phyloP scores from a whole-genome alignment of 768 basidiomycete genomes.

The Tricholomella constricta region DNA sequence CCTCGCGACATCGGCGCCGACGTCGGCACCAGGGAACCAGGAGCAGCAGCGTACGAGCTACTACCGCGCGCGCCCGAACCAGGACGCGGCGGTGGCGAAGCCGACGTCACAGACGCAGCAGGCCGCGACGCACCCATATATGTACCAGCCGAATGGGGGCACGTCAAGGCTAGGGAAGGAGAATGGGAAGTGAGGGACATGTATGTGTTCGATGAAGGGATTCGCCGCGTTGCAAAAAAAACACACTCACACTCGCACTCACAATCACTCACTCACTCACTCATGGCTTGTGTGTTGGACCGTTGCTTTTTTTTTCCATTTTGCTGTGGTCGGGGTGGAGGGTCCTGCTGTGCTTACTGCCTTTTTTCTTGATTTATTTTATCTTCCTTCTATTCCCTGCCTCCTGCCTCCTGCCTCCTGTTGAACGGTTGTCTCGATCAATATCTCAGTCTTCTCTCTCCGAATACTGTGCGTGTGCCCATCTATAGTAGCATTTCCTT shows the following conservation, averaged over 20 bases:
- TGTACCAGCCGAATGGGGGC: slow-evolving; percentile 47
- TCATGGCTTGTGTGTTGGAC: no score
- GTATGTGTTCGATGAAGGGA: neutral
- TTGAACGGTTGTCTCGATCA: neutral
- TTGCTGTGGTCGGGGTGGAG: neutral
- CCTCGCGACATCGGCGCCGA: slow-evolving; percentile 35
- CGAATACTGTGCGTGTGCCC: neutral
- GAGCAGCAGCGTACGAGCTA: slow-evolving; percentile 54
- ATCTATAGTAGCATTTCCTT: neutral
- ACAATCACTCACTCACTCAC: no score
- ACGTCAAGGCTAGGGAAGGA: slow-evolving; percentile 29
- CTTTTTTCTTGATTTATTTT: neutral
- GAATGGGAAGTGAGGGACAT: slow-evolving; percentile 29
- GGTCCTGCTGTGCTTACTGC: no score
- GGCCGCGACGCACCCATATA: slow-evolving; percentile 39
- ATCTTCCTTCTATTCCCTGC: no score
- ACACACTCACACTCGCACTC: no score
- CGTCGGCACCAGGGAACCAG: slow-evolving; percentile 24
- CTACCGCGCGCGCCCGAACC: slow-evolving; percentile 50
- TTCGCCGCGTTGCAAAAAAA: no score
- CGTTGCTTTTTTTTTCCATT: neutral
- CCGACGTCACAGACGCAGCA: slow-evolving; percentile 6
- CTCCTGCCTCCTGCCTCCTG: no score
- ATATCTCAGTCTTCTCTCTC: neutral
- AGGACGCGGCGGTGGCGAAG: slow-evolving; percentile 10